A percentile compares a stretch with the other conserved stretches of the same genome.
phyloP scores from a whole-genome alignment of 805 yeast species.

The Wickerhamiella slavikovae region DNA sequence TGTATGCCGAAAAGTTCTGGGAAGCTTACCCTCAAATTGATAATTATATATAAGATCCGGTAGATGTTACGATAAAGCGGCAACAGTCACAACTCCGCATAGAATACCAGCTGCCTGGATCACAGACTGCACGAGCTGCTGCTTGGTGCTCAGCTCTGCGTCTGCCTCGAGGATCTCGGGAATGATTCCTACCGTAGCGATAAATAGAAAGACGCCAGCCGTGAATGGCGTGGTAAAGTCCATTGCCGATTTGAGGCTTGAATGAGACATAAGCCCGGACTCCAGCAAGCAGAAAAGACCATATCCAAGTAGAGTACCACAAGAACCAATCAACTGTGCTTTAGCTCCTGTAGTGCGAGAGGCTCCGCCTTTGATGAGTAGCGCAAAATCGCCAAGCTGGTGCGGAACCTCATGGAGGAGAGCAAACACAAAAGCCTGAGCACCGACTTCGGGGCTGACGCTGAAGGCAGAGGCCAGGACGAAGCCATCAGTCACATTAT shows the following conservation, averaged over 20 bases:
- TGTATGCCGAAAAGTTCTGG: too few relatives aligned
- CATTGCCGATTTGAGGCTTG: conserved; percentile 25
- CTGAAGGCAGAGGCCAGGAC: conserved; percentile 56
- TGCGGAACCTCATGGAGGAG: conserved; percentile 67
- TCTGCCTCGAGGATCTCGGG: conserved; percentile 38
- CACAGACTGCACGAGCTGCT: background rate
- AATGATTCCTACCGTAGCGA: conserved; percentile 54
- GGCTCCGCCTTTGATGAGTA: conserved; percentile 48
- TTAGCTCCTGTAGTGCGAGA: conserved; percentile 44
- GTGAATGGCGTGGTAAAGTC: conserved; percentile 49
- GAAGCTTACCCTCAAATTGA: too few relatives aligned
- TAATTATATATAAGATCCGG: too few relatives aligned
- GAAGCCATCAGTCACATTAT: conserved; percentile 59
- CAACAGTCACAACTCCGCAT: conserved; percentile 20
- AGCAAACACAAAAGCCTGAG: conserved; percentile 49
- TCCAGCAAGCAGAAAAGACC: conserved; percentile 14
- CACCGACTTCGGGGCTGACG: conserved; percentile 36
- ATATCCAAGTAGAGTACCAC: conserved; percentile 50
- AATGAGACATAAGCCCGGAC: conserved; percentile 12
- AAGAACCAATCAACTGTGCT: conserved; percentile 40
- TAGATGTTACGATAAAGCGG: too few relatives aligned
- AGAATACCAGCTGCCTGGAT: conserved; percentile 5
- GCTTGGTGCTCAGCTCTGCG: background rate
- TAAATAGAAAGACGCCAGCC: conserved; percentile 57
- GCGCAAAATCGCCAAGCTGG: conserved; percentile 62